These are phyloP conservation scores for Phaseolus lunatus DNA, from an alignment of 306 rosid species.

Conservation along the genomic window DNA sequence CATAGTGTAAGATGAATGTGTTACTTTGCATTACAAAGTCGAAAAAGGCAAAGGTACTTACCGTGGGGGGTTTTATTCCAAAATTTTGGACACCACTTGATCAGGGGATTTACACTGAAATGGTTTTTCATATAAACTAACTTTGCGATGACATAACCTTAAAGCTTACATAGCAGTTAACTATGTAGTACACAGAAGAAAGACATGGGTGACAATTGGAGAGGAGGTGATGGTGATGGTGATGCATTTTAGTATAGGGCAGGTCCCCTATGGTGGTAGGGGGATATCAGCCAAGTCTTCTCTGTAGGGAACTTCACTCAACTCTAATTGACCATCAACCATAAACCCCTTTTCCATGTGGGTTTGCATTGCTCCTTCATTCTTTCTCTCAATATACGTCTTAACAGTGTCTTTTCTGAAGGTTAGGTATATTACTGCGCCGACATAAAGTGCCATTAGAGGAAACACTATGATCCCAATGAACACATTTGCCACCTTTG, in stretches of 20 bases:
- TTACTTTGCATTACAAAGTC: neutral
- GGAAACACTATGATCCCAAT: slow-evolving; percentile 82
- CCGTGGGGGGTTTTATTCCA: slow-evolving; percentile 22
- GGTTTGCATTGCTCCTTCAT: slow-evolving; percentile 55
- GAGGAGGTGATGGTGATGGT: neutral
- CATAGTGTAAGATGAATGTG: too few relatives aligned
- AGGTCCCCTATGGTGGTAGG: slow-evolving; percentile 49
- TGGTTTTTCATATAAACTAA: neutral
- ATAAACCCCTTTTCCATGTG: slow-evolving; percentile 60
- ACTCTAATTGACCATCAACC: slow-evolving; percentile 42
- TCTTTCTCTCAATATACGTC: slow-evolving; percentile 56
- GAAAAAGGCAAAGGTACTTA: neutral
- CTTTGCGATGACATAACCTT: neutral
- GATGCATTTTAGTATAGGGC: neutral
- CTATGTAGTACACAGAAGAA: neutral
- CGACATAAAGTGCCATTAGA: slow-evolving; percentile 66
- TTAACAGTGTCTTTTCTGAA: slow-evolving; percentile 69
- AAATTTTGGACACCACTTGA: neutral
- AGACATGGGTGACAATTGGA: neutral
- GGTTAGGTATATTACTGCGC: slow-evolving; percentile 65
- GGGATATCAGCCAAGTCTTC: slow-evolving; percentile 71
- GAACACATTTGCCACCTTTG: slow-evolving; percentile 69
- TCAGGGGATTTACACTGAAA: neutral
- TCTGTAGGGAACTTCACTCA: slow-evolving; percentile 54
- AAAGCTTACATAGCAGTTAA: slow-evolving; percentile 1